A percentile compares a stretch with the other conserved stretches of the same genome.
These are phyloP conservation scores for Lachnellula arida DNA, from an alignment of 2,329 filamentous ascomycete species.

Conservation along the genomic window DNA sequence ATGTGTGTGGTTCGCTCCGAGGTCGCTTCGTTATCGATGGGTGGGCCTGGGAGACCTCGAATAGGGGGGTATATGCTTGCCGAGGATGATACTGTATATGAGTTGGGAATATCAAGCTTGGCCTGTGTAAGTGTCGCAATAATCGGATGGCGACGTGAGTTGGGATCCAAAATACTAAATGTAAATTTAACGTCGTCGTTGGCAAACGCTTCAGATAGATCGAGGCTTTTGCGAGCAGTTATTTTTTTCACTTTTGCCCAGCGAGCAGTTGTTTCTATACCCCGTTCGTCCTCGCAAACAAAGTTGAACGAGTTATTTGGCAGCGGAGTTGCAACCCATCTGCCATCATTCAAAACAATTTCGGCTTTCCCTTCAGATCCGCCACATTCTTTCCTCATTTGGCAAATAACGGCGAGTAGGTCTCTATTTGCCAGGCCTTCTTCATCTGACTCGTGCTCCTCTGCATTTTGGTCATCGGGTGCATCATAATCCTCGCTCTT, in stretches of 20 bases:
- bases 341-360: conserved; percentile 61
- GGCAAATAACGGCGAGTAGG: conserved; percentile 66
- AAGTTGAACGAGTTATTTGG: conserved; percentile 63
- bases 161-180: conserved; percentile 71
- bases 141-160: conserved; percentile 66
- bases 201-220: conserved; percentile 25
- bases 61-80: conserved; percentile 41
- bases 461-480: conserved; percentile 48
- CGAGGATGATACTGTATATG: conserved; percentile 54
- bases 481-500: conserved; percentile 62
- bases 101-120: conserved; percentile 64
- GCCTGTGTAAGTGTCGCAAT: conserved; percentile 62
- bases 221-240: conserved; percentile 32
- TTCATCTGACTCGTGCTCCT: conserved; percentile 47
- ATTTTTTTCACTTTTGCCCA: conserved; percentile 55
- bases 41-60: conserved; percentile 5
- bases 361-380: conserved; percentile 41
- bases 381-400: conserved; percentile 49
- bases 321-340: conserved; percentile 51
- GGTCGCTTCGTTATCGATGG: conserved; percentile 19
- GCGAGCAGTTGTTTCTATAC: conserved; percentile 55
- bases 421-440: conserved; percentile 46
- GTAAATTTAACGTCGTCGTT: conserved; percentile 56
- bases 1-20: conserved; percentile 33
- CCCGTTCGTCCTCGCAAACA: conserved; percentile 46